Percentiles rank a stretch among this genome's conserved stretches.
Evolutionary conservation across 805 yeast genomes (phyloP).

Genomic region (Sungouiella blattae): DNA sequence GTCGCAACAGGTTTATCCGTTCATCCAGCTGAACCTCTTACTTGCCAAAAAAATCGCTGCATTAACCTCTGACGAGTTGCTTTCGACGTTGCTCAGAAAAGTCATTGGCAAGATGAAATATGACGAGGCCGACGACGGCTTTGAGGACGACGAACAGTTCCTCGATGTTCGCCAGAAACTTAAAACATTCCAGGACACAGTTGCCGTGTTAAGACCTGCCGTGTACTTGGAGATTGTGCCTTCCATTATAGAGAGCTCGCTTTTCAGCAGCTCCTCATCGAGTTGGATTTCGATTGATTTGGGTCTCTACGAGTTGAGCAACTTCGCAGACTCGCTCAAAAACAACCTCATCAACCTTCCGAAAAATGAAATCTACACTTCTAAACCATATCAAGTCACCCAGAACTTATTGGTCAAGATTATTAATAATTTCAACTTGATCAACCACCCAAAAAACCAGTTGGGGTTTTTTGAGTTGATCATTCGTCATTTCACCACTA

Average conservation of each 20-base stretch:
- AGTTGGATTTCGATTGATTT: constrained; percentile 62
- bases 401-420: constrained; percentile 58
- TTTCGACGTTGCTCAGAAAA: constrained; percentile 63
- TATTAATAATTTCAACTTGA: constrained; percentile 33
- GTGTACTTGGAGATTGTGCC: constrained; percentile 60
- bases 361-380: constrained; percentile 58
- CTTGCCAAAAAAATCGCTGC: constrained; percentile 56
- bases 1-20: constrained; percentile 76
- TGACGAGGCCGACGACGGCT: constrained; percentile 69
- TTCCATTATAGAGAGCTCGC: constrained; percentile 45
- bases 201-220: constrained; percentile 54
- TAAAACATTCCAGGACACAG: constrained; percentile 79
- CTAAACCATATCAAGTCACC: constrained; percentile 62
- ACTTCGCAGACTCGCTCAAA: constrained; percentile 74
- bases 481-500: constrained; percentile 64
- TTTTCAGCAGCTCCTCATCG: constrained; percentile 10
- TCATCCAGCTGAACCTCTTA: constrained; percentile 69
- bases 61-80: constrained; percentile 42
- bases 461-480: constrained; percentile 79
- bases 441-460: constrained; percentile 81
- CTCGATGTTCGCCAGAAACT: constrained; percentile 72
- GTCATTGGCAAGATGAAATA: constrained; percentile 75
- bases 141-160: constrained; percentile 67
- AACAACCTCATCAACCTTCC: constrained; percentile 72
- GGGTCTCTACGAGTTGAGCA: constrained; percentile 78